phyloP scores from a whole-genome alignment of 2,329 filamentous ascomycete species.

The Neurospora sp. region DNA sequence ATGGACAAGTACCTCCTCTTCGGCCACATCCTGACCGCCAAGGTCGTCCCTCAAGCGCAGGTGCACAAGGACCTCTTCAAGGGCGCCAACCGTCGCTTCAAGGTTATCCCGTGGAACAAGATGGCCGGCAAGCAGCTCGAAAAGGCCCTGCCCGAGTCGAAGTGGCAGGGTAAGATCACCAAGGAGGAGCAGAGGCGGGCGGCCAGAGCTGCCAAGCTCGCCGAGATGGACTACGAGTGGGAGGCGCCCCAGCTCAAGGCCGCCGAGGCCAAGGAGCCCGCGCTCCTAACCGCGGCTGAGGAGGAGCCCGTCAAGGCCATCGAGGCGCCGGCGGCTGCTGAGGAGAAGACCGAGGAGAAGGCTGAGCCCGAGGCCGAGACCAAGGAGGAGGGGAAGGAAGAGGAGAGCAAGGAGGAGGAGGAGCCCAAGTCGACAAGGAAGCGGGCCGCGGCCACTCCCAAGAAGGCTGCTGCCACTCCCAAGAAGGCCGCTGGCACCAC shows the following conservation, averaged over 20 bases:
- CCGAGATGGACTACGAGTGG: slow-evolving; percentile 76
- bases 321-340: slow-evolving; percentile 22
- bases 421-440: slow-evolving; percentile 18
- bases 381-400: slow-evolving; percentile 14
- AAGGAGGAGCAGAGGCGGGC: slow-evolving; percentile 63
- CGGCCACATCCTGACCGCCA: slow-evolving; percentile 85
- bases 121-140: slow-evolving; percentile 69
- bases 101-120: slow-evolving; percentile 77
- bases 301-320: slow-evolving; percentile 28
- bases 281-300: slow-evolving; percentile 24
- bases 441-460: slow-evolving; percentile 11
- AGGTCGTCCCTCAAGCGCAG: slow-evolving; percentile 64
- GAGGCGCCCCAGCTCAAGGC: slow-evolving; percentile 62
- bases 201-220: slow-evolving; percentile 62
- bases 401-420: slow-evolving; percentile 24
- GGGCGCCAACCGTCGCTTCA: slow-evolving; percentile 83
- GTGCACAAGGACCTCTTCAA: slow-evolving; percentile 78
- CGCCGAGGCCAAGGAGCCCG: slow-evolving; percentile 22
- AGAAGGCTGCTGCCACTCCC: slow-evolving; percentile 20
- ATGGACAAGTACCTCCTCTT: slow-evolving; percentile 98
- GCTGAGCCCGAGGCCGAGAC: slow-evolving; percentile 19
- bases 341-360: slow-evolving; percentile 27
- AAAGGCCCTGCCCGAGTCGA: slow-evolving; percentile 59
- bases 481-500: slow-evolving; percentile 22
- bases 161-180: slow-evolving; percentile 68